Percentiles rank a stretch among this genome's conserved stretches.
Evolutionary conservation across 2,329 filamentous ascomycete genomes (phyloP).

Genomic region (Neodidymelliopsis sp.): DNA sequence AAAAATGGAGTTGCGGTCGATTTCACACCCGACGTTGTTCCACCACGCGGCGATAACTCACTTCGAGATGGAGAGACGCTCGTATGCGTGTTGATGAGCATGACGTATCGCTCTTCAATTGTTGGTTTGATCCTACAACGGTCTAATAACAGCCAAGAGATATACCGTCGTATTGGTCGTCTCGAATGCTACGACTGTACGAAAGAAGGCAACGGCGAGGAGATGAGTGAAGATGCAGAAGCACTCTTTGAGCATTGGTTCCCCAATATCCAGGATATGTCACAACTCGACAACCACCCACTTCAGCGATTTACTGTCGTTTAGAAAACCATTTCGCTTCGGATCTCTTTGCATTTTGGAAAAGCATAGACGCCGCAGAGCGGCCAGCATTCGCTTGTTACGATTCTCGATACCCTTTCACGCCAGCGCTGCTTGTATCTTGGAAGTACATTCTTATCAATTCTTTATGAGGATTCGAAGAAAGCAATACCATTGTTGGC

Average conservation of each 20-base stretch:
- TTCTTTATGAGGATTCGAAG: neutral
- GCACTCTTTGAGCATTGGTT: slow-evolving; percentile 47
- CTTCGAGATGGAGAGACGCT: slow-evolving; percentile 41
- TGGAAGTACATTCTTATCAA: neutral
- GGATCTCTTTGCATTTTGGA: neutral
- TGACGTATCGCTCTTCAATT: slow-evolving; percentile 48
- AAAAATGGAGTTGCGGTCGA: slow-evolving; percentile 42
- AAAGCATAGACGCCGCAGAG: slow-evolving; percentile 3
- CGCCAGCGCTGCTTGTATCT: neutral
- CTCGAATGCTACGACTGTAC: slow-evolving; percentile 49
- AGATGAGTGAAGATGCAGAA: slow-evolving; percentile 47
- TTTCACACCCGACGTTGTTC: slow-evolving; percentile 43
- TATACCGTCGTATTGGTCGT: slow-evolving; percentile 44
- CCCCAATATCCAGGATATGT: slow-evolving; percentile 48
- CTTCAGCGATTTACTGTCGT: slow-evolving; percentile 41
- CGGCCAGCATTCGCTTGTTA: slow-evolving; percentile 12
- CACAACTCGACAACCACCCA: slow-evolving; percentile 42
- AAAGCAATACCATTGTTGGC: neutral
- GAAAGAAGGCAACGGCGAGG: slow-evolving; percentile 30
- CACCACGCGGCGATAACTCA: slow-evolving; percentile 36
- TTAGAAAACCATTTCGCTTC: slow-evolving; percentile 7
- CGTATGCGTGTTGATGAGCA: slow-evolving; percentile 43
- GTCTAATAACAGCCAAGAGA: slow-evolving; percentile 23
- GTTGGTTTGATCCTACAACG: slow-evolving; percentile 43
- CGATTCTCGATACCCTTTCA: slow-evolving; percentile 15